Evolutionary conservation across 805 yeast species (phyloP), one percentile per base, ranked within the genome.

Genomic region (Candida nemodendra): DNA sequence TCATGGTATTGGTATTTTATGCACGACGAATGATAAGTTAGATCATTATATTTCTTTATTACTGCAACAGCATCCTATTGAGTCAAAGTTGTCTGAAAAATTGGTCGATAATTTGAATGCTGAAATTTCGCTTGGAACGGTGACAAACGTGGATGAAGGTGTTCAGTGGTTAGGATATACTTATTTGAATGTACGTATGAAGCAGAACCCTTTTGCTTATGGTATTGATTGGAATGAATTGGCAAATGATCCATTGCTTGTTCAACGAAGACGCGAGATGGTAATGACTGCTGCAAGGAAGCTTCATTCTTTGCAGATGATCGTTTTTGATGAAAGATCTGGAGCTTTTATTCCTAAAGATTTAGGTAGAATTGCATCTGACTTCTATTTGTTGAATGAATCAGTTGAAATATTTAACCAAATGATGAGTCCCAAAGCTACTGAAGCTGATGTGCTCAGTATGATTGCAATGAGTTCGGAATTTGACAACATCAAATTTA

Each of bases 121-220:
- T 0, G 99, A 93, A 59, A 88, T 95, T 16, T 84, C 98, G 0
- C 62, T 93, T 14, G 99, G 99, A 2, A 90, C 95, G 0, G 98
- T 93, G 2, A 88, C 98, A 1, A 90, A 83, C 53, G 79, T 93
- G 9, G 95, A 86, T 21, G 99, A 93, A 64, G 99, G 90, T 39
- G 84, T 93, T 1, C 87, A 82, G 47, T 93, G 99, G 99, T 69
- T 93, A n/a, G 98, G 99, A 3, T 93, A 95, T 53, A 93, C 99
- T 0, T 93, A 93, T 56, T 71, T 93, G 76, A 82, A 78, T 65
- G 97, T 91, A 3, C 69, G 99, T 41, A 93, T 93, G 99, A 78
- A 84, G 41, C 85, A 88, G 56, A 91, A 89, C 47, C 99, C 99
- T 2, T 81, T 89, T 56, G 82, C 84, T 0, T 93, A 93, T 56